phyloP scores from a whole-genome alignment of 805 yeast species.

The Lipomyces yamadae region DNA sequence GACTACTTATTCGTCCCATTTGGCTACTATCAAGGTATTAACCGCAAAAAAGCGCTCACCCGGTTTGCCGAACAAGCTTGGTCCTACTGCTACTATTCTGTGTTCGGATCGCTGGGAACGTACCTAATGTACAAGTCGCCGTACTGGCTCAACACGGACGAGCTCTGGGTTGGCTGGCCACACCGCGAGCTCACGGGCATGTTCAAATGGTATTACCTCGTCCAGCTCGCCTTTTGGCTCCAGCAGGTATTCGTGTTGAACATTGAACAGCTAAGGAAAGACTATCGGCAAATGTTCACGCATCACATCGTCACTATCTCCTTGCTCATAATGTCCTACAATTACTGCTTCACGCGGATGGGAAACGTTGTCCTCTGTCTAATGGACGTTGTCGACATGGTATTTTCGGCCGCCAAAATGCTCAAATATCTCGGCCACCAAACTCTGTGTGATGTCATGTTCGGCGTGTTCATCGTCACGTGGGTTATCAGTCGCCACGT shows the following conservation, averaged over 20 bases:
- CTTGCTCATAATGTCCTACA: slow-evolving; percentile 72
- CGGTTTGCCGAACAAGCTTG: slow-evolving; percentile 90
- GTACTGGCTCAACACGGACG: slow-evolving; percentile 62
- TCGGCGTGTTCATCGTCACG: slow-evolving; percentile 63
- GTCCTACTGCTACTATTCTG: slow-evolving; percentile 64
- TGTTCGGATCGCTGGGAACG: slow-evolving; percentile 62
- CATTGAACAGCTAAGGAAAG: slow-evolving; percentile 80
- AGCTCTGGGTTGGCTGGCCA: slow-evolving; percentile 75
- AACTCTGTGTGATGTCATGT: slow-evolving; percentile 67
- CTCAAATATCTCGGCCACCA: slow-evolving; percentile 71
- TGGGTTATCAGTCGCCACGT: slow-evolving; percentile 81
- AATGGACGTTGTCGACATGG: slow-evolving; percentile 84
- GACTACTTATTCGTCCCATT: slow-evolving; percentile 61
- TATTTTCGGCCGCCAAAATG: slow-evolving; percentile 73
- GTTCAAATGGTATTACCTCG: slow-evolving; percentile 72
- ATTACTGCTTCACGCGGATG: slow-evolving; percentile 69
- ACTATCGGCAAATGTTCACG: slow-evolving; percentile 80
- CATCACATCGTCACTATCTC: slow-evolving; percentile 83
- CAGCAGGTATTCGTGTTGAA: slow-evolving; percentile 78
- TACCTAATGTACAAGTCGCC: slow-evolving; percentile 61
- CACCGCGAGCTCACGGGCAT: slow-evolving; percentile 58
- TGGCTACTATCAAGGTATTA: slow-evolving; percentile 54
- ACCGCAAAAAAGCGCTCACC: slow-evolving; percentile 56
- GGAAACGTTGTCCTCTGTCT: slow-evolving; percentile 78
- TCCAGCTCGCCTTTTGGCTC: slow-evolving; percentile 77